phyloP scores from a whole-genome alignment of 1,284 basidiomycete genomes.

The Serendipita sp. region DNA sequence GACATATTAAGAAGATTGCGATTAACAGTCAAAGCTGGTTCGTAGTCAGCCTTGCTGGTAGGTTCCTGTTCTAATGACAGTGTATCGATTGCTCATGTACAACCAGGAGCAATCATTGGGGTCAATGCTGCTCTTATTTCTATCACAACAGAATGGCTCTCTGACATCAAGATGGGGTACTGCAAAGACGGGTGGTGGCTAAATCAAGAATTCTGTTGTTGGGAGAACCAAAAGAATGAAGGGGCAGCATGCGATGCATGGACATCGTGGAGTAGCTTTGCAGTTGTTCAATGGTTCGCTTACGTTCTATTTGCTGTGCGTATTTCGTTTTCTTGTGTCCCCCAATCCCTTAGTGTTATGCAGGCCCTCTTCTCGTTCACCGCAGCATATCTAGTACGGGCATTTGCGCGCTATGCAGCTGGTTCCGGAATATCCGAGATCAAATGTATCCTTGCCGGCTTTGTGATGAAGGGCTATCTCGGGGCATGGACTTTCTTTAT shows the following conservation, averaged over 20 bases:
- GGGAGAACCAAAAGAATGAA: constrained; percentile 78
- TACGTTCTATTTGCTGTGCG: constrained; percentile 83
- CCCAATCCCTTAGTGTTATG: constrained; percentile 5
- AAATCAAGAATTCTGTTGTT: constrained; percentile 95
- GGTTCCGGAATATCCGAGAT: constrained; percentile 98
- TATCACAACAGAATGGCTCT: constrained; percentile 95
- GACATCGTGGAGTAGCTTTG: constrained; percentile 78
- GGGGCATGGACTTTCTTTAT: constrained; percentile 80
- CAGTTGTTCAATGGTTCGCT: constrained; percentile 63
- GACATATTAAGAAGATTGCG: constrained; percentile 36
- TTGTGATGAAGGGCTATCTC: constrained; percentile 91
- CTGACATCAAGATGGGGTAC: constrained; percentile 94
- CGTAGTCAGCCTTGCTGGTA: constrained; percentile 74
- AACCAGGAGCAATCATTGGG: constrained; percentile 76
- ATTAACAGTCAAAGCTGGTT: constrained; percentile 52
- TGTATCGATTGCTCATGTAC: constrained; percentile 4
- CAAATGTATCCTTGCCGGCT: constrained; percentile 95
- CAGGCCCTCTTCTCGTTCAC: constrained; percentile 69
- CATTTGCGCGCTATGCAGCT: constrained; percentile 87
- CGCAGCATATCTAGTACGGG: constrained; percentile 77
- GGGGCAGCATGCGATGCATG: constrained; percentile 80
- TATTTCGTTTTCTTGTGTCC: constrained; percentile 15
- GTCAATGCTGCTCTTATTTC: constrained; percentile 89
- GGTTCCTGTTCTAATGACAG: constrained; percentile 22
- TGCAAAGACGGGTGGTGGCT: constrained; percentile 98